Percentiles rank a stretch among this genome's conserved stretches.
phyloP scores from a whole-genome alignment of 164 flowering plant genomes.

The Amborella trichopoda region DNA sequence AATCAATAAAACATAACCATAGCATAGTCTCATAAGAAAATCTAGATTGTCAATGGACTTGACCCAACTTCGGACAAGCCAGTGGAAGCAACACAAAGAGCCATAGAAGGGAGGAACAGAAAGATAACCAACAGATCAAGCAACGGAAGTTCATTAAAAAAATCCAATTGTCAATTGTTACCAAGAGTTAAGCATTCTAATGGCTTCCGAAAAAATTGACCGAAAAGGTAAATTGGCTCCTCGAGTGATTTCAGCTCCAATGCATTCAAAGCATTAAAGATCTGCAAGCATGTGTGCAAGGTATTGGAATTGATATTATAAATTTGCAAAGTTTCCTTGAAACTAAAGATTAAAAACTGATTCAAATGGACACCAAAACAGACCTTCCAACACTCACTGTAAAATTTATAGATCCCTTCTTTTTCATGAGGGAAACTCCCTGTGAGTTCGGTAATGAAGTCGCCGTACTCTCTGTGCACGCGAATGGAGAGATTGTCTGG shows the following conservation, averaged over 20 bases:
- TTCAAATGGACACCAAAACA: slow-evolving; percentile 25
- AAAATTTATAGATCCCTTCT: slow-evolving; percentile 80
- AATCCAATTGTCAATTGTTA: too few species aligned
- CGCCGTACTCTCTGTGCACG: slow-evolving; percentile 67
- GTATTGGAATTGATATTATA: too few species aligned
- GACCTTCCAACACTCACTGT: slow-evolving; percentile 94
- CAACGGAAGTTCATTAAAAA: neutral
- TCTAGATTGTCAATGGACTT: too few species aligned
- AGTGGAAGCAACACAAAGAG: too few species aligned
- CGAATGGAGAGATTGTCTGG: slow-evolving; percentile 75
- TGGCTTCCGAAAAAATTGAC: slow-evolving; percentile 92
- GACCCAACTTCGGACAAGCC: too few species aligned
- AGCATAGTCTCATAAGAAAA: too few species aligned
- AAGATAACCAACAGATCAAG: neutral
- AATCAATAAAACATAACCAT: too few species aligned
- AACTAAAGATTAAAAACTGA: too few species aligned
- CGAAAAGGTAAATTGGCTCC: slow-evolving; percentile 93
- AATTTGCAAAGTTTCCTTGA: too few species aligned
- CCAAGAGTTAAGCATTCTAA: slow-evolving; percentile 92
- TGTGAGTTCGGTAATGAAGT: slow-evolving; percentile 60
- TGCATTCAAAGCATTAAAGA: slow-evolving; percentile 88
- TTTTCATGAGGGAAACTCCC: slow-evolving; percentile 79
- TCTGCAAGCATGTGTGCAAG: slow-evolving; percentile 30
- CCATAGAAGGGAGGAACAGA: too few species aligned
- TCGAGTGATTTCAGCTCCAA: slow-evolving; percentile 89